Conservation (phyloP, 352 stramenopile species). For the Globisporangium uncinulatum region DNA sequence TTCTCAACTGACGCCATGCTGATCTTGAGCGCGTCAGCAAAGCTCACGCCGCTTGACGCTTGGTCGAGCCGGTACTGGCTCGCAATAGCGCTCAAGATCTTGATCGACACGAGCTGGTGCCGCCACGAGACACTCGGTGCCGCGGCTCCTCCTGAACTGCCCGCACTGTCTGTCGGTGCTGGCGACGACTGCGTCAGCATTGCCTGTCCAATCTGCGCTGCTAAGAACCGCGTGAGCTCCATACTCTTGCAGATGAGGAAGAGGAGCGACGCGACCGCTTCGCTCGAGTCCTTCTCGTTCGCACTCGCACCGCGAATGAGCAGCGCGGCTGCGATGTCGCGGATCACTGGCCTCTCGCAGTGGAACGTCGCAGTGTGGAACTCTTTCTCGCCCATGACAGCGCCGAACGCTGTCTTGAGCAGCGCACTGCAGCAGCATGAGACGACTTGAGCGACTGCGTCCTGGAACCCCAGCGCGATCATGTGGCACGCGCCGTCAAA, state of each 20-base stretch:
- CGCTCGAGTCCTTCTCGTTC: conserved; percentile 77
- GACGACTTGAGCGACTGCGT: conserved; percentile 63
- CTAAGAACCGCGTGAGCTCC: conserved; percentile 59
- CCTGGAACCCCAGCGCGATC: conserved; percentile 44
- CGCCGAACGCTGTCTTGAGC: conserved; percentile 53
- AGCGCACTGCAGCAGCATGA: conserved; percentile 53
- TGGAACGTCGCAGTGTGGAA: conserved; percentile 67
- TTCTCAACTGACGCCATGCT: conserved; percentile 63
- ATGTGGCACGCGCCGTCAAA: conserved; percentile 66
- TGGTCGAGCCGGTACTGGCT: conserved; percentile 77
- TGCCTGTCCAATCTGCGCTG: conserved; percentile 40
- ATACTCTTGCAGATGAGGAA: conserved; percentile 81
- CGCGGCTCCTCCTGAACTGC: neutral
- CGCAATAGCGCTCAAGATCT: conserved; percentile 70
- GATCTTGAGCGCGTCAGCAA: conserved; percentile 57
- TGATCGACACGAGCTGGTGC: conserved; percentile 67
- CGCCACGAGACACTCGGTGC: conserved; percentile 38
- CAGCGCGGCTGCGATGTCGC: conserved; percentile 37
- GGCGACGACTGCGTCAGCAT: conserved; percentile 17
- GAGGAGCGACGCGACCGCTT: conserved; percentile 63
- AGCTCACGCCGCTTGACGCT: conserved; percentile 41
- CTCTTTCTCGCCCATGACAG: conserved; percentile 43
- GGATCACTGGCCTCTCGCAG: conserved; percentile 34
- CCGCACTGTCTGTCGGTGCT: neutral
- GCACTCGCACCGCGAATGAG: conserved; percentile 47